Evolutionary conservation across 257 asterid genomes (phyloP).

Genomic region (Euphrasia confusa): DNA sequence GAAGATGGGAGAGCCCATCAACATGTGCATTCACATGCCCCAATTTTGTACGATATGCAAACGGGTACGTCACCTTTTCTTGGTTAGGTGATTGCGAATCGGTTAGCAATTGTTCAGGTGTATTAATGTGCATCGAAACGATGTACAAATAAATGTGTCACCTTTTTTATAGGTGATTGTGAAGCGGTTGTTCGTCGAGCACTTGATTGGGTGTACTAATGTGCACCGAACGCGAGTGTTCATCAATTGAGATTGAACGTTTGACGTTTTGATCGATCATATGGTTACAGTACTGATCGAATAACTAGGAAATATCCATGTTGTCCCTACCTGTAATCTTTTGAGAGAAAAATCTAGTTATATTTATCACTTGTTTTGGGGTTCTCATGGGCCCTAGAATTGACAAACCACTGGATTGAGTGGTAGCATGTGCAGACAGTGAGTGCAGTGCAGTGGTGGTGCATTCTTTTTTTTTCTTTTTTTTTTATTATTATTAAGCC

Average conservation of each 20-base stretch:
- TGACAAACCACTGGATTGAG: neutral
- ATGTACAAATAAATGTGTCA: neutral
- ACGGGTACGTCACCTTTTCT: neutral
- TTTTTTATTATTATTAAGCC: too few species aligned
- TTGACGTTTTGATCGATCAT: too few species aligned
- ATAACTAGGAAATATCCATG: too few species aligned
- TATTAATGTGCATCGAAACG: neutral
- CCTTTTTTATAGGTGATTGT: neutral
- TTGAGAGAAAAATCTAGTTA: too few species aligned
- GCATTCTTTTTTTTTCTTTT: too few species aligned
- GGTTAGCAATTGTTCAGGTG: neutral
- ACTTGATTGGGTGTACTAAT: neutral
- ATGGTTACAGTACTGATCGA: too few species aligned
- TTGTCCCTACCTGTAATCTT: too few species aligned
- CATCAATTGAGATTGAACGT: too few species aligned
- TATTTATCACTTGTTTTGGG: neutral
- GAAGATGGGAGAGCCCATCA: constrained; percentile 29
- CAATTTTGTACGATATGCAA: constrained; percentile 3
- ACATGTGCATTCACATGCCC: constrained; percentile 45
- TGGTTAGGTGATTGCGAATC: neutral
- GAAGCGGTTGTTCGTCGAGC: neutral
- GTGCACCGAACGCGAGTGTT: neutral
- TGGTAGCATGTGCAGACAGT: neutral
- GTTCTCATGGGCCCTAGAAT: neutral
- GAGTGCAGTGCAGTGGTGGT: too few species aligned